Percentiles rank a stretch among this genome's conserved stretches.
Conservation (phyloP, 371 early-diverging fungal genomes). For the Mortierella sp. region DNA sequence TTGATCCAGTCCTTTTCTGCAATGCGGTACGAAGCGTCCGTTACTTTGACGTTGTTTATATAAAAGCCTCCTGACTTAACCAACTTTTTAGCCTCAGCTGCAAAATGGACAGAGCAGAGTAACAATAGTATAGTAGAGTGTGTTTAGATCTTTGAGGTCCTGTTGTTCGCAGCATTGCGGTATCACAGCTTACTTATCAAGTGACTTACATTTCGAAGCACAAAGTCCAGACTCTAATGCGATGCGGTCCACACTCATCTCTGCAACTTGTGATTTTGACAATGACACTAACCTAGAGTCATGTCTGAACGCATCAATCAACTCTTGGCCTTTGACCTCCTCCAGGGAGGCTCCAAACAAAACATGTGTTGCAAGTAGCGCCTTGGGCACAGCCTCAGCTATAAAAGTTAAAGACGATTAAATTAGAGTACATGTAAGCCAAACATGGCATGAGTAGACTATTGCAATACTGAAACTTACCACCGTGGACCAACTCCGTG, state of each 20-base stretch:
- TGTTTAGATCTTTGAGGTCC: neutral
- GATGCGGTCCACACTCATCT: slow-evolving; percentile 67
- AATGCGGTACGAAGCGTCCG: slow-evolving; percentile 58
- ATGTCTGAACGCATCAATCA: slow-evolving; percentile 78
- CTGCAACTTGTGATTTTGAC: slow-evolving; percentile 57
- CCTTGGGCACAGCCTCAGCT: slow-evolving; percentile 71
- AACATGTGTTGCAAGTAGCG: slow-evolving; percentile 77
- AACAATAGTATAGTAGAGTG: neutral
- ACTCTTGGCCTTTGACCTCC: slow-evolving; percentile 64
- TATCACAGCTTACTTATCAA: neutral
- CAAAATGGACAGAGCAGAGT: neutral
- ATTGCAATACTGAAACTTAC: slow-evolving; percentile 48
- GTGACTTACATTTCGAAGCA: slow-evolving; percentile 74
- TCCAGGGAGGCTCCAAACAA: slow-evolving; percentile 73
- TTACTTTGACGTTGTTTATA: slow-evolving; percentile 74
- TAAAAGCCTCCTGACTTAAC: slow-evolving; percentile 83
- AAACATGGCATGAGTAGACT: neutral
- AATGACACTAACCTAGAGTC: slow-evolving; percentile 73
- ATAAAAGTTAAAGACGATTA: slow-evolving; percentile 8
- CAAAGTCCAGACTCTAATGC: slow-evolving; percentile 73
- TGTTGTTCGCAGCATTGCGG: neutral
- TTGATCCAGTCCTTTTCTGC: slow-evolving; percentile 68
- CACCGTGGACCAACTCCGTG: slow-evolving; percentile 92
- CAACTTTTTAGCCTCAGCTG: slow-evolving; percentile 82
- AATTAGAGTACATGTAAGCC: neutral